These are phyloP conservation scores for Colletotrichum tabaci DNA, from an alignment of 2,329 filamentous ascomycete genomes.

Conservation along the genomic window DNA sequence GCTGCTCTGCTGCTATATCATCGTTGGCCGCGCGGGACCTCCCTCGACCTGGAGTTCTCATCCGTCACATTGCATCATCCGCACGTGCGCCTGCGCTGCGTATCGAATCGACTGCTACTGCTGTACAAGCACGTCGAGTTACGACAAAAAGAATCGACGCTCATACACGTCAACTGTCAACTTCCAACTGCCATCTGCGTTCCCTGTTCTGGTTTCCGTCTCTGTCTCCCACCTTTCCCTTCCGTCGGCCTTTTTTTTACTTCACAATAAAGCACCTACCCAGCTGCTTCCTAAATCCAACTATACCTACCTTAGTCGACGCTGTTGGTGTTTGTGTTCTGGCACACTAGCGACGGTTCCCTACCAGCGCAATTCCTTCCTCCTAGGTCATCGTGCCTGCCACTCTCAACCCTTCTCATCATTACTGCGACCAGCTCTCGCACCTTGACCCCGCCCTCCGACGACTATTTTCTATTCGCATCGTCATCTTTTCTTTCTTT, in stretches of 20 bases:
- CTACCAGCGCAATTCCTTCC: slow-evolving; percentile 11
- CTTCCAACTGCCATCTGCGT: slow-evolving; percentile 6
- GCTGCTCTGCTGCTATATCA: background rate
- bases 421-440: background rate
- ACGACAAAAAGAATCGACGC: slow-evolving; percentile 8
- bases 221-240: background rate
- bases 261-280: background rate
- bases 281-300: too few relatives aligned
- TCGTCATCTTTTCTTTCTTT: background rate
- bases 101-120: slow-evolving; percentile 26
- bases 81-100: slow-evolving; percentile 15
- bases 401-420: slow-evolving; percentile 9
- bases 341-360: slow-evolving; percentile 34
- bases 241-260: slow-evolving; percentile 6
- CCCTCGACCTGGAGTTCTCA: slow-evolving; percentile 1
- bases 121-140: slow-evolving; percentile 17
- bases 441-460: background rate
- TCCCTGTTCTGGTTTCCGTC: background rate
- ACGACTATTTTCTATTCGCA: slow-evolving; percentile 13
- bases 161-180: slow-evolving; percentile 12
- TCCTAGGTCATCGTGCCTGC: slow-evolving; percentile 14
- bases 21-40: slow-evolving; percentile 1
- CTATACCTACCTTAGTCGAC: background rate
- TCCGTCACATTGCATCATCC: slow-evolving; percentile 18
- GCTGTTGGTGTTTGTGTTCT: slow-evolving; percentile 16